phyloP scores from a whole-genome alignment of 2,329 filamentous ascomycete species.

The Paraphaeosphaeria minitans region DNA sequence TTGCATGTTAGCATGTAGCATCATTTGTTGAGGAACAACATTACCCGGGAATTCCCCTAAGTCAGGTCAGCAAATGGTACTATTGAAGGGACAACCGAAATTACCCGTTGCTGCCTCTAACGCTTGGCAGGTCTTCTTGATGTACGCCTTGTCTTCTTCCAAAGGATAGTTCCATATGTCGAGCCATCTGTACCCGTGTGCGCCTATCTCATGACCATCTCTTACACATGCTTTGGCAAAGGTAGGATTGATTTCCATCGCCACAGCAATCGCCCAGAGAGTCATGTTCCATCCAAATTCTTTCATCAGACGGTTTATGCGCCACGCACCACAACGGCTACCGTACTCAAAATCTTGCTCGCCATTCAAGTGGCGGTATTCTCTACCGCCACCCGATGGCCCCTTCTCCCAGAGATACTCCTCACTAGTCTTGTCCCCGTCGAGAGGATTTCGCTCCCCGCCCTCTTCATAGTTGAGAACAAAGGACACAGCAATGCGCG shows the following conservation, averaged over 20 bases:
- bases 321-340: constrained; percentile 54
- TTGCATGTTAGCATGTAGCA: neutral
- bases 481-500: constrained; percentile 40
- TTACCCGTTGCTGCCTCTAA: constrained; percentile 40
- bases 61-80: neutral
- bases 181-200: constrained; percentile 56
- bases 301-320: constrained; percentile 55
- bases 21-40: neutral
- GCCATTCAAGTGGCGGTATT: constrained; percentile 48
- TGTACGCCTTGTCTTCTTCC: constrained; percentile 54
- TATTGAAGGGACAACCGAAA: neutral
- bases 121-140: constrained; percentile 47
- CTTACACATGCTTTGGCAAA: constrained; percentile 54
- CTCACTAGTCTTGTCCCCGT: constrained; percentile 27
- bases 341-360: constrained; percentile 59
- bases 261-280: constrained; percentile 55
- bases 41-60: constrained; percentile 44
- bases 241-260: constrained; percentile 54
- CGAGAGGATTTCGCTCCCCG: constrained; percentile 22
- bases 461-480: constrained; percentile 31
- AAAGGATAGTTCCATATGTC: constrained; percentile 53
- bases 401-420: constrained; percentile 47
- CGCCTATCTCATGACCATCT: constrained; percentile 56
- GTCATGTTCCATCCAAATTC: constrained; percentile 55
- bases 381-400: constrained; percentile 27